Percentiles rank a stretch among this genome's conserved stretches.
These are phyloP conservation scores for Orbilia javanica DNA, from an alignment of 2,329 filamentous ascomycete genomes.

Conservation along the genomic window DNA sequence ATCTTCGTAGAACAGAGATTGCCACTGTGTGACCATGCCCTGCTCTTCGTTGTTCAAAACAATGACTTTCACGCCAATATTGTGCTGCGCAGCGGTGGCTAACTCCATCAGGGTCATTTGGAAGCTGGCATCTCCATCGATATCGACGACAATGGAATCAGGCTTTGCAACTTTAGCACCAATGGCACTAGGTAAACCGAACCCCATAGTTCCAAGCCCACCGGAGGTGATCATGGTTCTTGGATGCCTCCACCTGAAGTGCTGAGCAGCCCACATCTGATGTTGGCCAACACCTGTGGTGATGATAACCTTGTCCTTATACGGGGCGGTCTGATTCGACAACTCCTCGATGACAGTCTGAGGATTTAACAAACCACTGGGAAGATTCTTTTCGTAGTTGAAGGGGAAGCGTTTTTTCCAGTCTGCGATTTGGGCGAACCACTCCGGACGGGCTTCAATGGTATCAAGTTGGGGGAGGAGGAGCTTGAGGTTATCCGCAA, in stretches of 20 bases:
- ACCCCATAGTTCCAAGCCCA: constrained; percentile 96
- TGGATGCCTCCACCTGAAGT: constrained; percentile 93
- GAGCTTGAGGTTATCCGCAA: constrained; percentile 79
- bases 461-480: constrained; percentile 79
- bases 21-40: constrained; percentile 99
- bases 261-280: constrained; percentile 98
- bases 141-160: constrained; percentile 89
- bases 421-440: constrained; percentile 87
- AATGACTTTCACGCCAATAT: constrained; percentile 95
- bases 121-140: constrained; percentile 98
- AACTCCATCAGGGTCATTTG: constrained; percentile 98
- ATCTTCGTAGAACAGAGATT: constrained; percentile 96
- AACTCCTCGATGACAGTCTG: constrained; percentile 92
- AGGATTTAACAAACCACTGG: constrained; percentile 87
- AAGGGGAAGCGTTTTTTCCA: constrained; percentile 96
- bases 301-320: constrained; percentile 88
- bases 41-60: constrained; percentile 97
- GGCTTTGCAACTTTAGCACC: constrained; percentile 89
- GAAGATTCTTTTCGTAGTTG: constrained; percentile 81
- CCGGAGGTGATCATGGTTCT: constrained; percentile 96
- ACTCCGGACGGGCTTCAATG: constrained; percentile 76
- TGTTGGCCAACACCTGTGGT: constrained; percentile 96
- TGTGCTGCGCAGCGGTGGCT: constrained; percentile 91
- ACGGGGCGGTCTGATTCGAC: constrained; percentile 81
- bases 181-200: constrained; percentile 91